These are phyloP conservation scores for Imleria badia DNA, from an alignment of 768 basidiomycete species.

Conservation along the genomic window DNA sequence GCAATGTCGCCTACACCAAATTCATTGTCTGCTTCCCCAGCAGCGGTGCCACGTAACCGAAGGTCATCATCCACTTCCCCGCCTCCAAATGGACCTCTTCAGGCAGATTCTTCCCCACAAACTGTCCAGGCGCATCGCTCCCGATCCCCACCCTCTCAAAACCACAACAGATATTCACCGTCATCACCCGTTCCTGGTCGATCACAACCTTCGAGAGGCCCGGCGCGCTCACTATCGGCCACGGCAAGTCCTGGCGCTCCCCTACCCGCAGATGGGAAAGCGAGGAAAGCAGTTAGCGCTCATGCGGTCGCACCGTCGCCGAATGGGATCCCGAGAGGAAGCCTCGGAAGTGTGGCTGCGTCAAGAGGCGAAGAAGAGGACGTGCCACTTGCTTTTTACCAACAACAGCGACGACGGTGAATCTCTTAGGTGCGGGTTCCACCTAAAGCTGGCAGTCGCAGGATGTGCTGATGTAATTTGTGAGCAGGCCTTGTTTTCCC, in stretches of 20 bases:
- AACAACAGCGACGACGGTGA: constrained; percentile 65
- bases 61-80: constrained; percentile 36
- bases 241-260: constrained; percentile 46
- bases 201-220: constrained; percentile 36
- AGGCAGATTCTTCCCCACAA: constrained; percentile 25
- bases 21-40: constrained; percentile 23
- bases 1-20: constrained; percentile 46
- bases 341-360: constrained; percentile 33
- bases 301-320: constrained; percentile 47
- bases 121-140: constrained; percentile 41
- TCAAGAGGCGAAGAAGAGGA: constrained; percentile 67
- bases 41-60: constrained; percentile 22
- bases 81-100: constrained; percentile 22
- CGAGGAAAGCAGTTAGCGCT: constrained; percentile 67
- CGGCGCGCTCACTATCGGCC: constrained; percentile 72
- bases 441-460: background rate
- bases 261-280: constrained; percentile 45
- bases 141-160: constrained; percentile 54
- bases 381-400: constrained; percentile 75
- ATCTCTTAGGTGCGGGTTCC: constrained; percentile 13
- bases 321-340: constrained; percentile 43
- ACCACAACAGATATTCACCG: constrained; percentile 38
- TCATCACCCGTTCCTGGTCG: constrained; percentile 25
- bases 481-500: constrained; percentile 4
- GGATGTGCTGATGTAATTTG: constrained; percentile 4